Conservation (phyloP, 495 filamentous ascomycete species). For the Glutinoglossum americanum region DNA sequence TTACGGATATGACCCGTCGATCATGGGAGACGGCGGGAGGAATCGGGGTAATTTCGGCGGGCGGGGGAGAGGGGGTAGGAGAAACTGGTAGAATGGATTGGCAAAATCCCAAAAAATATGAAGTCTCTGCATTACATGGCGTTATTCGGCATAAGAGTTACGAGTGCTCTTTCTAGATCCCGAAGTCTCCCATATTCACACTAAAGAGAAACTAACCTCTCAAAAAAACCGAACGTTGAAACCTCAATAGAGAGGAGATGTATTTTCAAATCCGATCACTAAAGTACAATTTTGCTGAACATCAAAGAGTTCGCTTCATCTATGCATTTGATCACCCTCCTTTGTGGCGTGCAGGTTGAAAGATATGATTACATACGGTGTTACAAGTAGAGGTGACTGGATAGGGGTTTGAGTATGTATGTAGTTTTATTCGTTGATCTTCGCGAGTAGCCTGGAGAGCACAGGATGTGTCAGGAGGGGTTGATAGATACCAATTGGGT, state of each 20-base stretch:
- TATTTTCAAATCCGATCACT: neutral
- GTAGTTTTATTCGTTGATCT: conserved; percentile 28
- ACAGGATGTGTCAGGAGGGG: neutral
- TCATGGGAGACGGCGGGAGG: conserved; percentile 22
- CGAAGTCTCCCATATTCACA: neutral
- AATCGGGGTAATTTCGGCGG: conserved; percentile 18
- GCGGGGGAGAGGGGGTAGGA: conserved; percentile 22
- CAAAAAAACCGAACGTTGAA: neutral
- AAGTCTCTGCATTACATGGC: neutral
- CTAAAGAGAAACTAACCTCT: neutral
- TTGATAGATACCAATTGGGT: neutral
- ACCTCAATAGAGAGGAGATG: neutral
- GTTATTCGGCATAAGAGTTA: neutral
- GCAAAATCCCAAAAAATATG: neutral
- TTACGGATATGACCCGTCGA: conserved; percentile 28
- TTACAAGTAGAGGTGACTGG: neutral
- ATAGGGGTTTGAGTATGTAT: neutral
- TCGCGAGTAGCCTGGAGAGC: conserved; percentile 19
- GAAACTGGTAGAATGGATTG: conserved; percentile 3
- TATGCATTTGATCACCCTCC: neutral
- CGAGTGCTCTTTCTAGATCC: neutral
- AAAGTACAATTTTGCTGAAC: neutral
- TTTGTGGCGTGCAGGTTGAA: neutral
- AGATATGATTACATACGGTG: neutral
- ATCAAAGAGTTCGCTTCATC: neutral